Conservation (phyloP, 2,329 filamentous ascomycete species). For the Didymella segeticola region DNA sequence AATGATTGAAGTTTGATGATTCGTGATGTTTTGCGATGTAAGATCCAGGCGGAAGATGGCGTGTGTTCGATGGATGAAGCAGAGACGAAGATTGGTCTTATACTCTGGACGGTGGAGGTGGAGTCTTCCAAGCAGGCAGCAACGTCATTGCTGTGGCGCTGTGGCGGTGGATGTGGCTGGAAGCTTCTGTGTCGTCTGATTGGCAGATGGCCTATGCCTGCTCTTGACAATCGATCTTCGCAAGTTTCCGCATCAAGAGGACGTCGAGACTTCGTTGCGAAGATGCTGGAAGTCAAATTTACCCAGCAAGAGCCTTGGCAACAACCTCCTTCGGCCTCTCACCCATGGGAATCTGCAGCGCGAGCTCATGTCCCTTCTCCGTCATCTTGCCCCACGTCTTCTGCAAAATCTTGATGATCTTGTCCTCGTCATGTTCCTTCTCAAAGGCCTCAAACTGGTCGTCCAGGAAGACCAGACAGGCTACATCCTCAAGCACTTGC, state of each 20-base stretch:
- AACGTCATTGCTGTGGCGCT: conserved; percentile 6
- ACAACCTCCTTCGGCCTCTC: conserved; percentile 39
- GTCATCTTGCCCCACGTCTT: conserved; percentile 54
- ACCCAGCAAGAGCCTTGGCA: conserved; percentile 42
- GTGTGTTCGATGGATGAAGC: neutral
- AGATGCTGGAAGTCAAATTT: neutral
- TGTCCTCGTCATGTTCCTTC: conserved; percentile 74
- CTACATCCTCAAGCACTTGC: conserved; percentile 82
- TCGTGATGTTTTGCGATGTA: neutral
- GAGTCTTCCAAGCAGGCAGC: neutral
- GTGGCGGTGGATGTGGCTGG: conserved; percentile 9
- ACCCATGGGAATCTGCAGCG: conserved; percentile 44
- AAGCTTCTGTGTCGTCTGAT: conserved; percentile 2
- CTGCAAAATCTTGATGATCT: conserved; percentile 64
- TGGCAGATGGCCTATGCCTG: too few species aligned
- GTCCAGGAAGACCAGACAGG: conserved; percentile 85
- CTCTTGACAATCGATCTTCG: neutral
- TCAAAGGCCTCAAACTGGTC: conserved; percentile 86
- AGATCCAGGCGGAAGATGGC: neutral
- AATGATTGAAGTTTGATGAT: neutral
- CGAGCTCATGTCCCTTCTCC: conserved; percentile 43
- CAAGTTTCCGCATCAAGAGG: neutral
- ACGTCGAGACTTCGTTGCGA: neutral
- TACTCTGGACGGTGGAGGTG: neutral
- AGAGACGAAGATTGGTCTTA: neutral